Base-by-base conservation (phyloP, 768 basidiomycete species). In the Amanita exitialis region DNA sequence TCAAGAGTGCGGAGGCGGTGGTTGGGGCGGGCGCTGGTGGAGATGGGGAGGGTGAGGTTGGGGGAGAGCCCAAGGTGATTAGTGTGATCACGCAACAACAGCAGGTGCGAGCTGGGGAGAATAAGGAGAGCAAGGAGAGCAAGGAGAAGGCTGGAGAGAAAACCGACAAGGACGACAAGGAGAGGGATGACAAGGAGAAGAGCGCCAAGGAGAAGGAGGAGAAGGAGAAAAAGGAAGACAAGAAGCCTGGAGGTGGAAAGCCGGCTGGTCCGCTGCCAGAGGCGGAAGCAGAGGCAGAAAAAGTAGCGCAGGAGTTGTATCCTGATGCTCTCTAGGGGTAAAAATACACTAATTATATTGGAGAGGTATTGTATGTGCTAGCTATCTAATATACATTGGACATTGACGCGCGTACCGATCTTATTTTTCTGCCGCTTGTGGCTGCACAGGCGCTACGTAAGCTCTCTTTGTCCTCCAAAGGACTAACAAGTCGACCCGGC, bases 301-400 rank as follows among this genome's bases (percentile, higher is more conserved):
- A 77, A 57, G 76, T 67, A 15, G 79, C 76, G 0, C 62, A 71
- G n/a, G 79, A 80, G 58, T 56, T 80, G 60, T 80, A 71, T 57
- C 77, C 78, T 3, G 69, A 70, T 48, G 69, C 66, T 25, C 56
- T 53, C 25, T 58, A 58, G 57, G 8, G 3, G 30, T 12, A 23
- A 36, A 47, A 36, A 16, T 18, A 13, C 4, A 10, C 9, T 25
- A 2, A 9, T 21, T 18, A 21, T 41, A 32, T 36, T n/a, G n/a
- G n/a, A 18, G 16, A 47, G 20, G 16, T 32, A 39, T 7, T 37
- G 36, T 48, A 48, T 38, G 7, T 37, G 37, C 36, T 49, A 38
- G 37, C 21, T 39, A 49, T 39, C 25, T 49, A 50, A 48, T 48
- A 47, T 30, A 13, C 15, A 27, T 21, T 43, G 23, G 25, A 25